Conservation (phyloP, 257 asterid genomes). For the Nicotiana tabacum region DNA sequence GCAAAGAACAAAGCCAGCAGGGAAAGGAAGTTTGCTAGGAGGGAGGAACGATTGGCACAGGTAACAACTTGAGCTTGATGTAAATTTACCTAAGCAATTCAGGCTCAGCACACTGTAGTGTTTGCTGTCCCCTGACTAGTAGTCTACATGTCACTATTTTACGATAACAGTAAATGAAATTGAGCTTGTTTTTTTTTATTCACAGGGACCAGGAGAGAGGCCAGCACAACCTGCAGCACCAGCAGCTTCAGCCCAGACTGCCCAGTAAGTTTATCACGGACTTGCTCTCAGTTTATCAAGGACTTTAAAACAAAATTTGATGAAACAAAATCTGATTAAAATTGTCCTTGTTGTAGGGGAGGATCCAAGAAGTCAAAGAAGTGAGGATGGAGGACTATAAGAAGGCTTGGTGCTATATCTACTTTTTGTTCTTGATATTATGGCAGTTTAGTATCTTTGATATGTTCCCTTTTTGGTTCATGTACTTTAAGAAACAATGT, state of each 20-base stretch:
- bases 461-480: slow-evolving; percentile 1
- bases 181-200: background rate
- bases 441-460: slow-evolving; percentile 21
- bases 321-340: background rate
- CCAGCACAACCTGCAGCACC: slow-evolving; percentile 37
- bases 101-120: background rate
- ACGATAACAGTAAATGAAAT: background rate
- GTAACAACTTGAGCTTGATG: slow-evolving; percentile 21
- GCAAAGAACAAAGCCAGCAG: slow-evolving; percentile 97
- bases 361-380: slow-evolving; percentile 74
- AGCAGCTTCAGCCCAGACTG: slow-evolving; percentile 41
- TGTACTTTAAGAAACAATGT: slow-evolving; percentile 25
- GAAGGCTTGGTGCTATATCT: background rate
- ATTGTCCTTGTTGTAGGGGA: slow-evolving; percentile 37
- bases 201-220: slow-evolving; percentile 72
- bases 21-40: slow-evolving; percentile 83
- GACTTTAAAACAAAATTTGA: background rate
- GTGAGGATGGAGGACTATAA: slow-evolving; percentile 23
- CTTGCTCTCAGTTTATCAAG: background rate
- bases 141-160: background rate
- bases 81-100: background rate
- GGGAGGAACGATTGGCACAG: slow-evolving; percentile 88
- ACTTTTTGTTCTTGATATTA: slow-evolving; percentile 22
- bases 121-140: background rate
- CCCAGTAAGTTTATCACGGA: slow-evolving; percentile 45